Evolutionary conservation across 495 filamentous ascomycete species (phyloP).

Genomic region (Tetracladium setigerum): DNA sequence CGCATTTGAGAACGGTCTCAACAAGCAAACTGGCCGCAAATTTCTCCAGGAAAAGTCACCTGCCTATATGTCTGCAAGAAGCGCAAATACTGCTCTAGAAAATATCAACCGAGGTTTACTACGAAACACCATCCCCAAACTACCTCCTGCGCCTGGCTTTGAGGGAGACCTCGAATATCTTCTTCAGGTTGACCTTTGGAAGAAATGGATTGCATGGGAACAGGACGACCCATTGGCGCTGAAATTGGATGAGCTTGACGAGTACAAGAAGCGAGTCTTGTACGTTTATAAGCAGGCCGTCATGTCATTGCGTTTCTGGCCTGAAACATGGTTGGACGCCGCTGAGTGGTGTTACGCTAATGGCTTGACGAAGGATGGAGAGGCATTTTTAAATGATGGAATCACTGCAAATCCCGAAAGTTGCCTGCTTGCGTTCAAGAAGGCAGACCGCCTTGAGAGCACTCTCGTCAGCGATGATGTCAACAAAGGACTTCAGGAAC

Average conservation of each 20-base stretch:
- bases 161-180: slow-evolving; percentile 81
- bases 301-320: slow-evolving; percentile 90
- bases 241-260: slow-evolving; percentile 63
- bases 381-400: slow-evolving; percentile 67
- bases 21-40: slow-evolving; percentile 80
- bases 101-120: slow-evolving; percentile 74
- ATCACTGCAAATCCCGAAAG: slow-evolving; percentile 90
- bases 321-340: slow-evolving; percentile 92
- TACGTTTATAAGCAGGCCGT: slow-evolving; percentile 91
- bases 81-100: slow-evolving; percentile 71
- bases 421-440: slow-evolving; percentile 78
- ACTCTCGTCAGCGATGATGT: slow-evolving; percentile 60
- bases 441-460: slow-evolving; percentile 77
- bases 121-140: slow-evolving; percentile 66
- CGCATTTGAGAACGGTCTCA: slow-evolving; percentile 84
- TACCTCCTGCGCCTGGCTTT: slow-evolving; percentile 79
- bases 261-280: slow-evolving; percentile 68
- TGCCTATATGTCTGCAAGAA: slow-evolving; percentile 87
- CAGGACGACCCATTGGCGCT: slow-evolving; percentile 84
- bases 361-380: slow-evolving; percentile 54
- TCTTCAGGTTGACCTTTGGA: slow-evolving; percentile 86
- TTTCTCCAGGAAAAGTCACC: slow-evolving; percentile 87
- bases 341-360: slow-evolving; percentile 88
- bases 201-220: slow-evolving; percentile 90
- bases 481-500: slow-evolving; percentile 58